A percentile compares a stretch with the other conserved stretches of the same genome.
phyloP scores from a whole-genome alignment of 768 basidiomycete species.

The Leccinum sublutescens region DNA sequence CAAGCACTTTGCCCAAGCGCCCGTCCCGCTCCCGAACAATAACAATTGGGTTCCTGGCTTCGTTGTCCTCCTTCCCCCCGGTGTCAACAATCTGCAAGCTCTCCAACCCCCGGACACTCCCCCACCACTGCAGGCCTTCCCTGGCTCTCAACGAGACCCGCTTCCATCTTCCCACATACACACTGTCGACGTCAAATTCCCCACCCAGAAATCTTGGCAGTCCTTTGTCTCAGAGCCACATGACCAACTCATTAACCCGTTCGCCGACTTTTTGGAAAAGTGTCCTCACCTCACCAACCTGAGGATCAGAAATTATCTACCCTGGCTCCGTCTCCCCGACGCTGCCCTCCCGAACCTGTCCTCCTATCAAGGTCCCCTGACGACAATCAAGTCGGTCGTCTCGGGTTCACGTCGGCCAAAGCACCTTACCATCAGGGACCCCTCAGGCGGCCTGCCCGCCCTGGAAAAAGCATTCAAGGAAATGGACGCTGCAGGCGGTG shows the following conservation, averaged over 20 bases:
- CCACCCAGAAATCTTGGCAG: conserved; percentile 31
- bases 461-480: conserved; percentile 30
- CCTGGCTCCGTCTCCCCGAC: conserved; percentile 23
- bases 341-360: conserved; percentile 20
- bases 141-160: conserved; percentile 9
- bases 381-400: conserved; percentile 27
- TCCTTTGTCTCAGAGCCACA: conserved; percentile 27
- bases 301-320: conserved; percentile 28
- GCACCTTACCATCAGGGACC: conserved; percentile 27
- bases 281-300: conserved; percentile 24
- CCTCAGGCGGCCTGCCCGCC: conserved; percentile 18
- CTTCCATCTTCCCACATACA: conserved; percentile 26
- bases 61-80: conserved; percentile 9
- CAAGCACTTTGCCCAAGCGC: conserved; percentile 22
- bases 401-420: conserved; percentile 16
- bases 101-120: conserved; percentile 3
- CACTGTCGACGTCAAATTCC: conserved; percentile 31
- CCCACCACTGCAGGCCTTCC: neutral
- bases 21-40: neutral
- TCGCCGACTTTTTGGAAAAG: conserved; percentile 22
- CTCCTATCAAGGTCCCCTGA: conserved; percentile 26
- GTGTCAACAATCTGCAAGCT: conserved; percentile 8
- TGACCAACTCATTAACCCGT: conserved; percentile 28
- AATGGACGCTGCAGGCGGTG: conserved; percentile 16
- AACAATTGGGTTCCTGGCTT: conserved; percentile 19